These are phyloP conservation scores for Colletotrichum neosansevieriae DNA, from an alignment of 2,329 filamentous ascomycete genomes.

Conservation along the genomic window DNA sequence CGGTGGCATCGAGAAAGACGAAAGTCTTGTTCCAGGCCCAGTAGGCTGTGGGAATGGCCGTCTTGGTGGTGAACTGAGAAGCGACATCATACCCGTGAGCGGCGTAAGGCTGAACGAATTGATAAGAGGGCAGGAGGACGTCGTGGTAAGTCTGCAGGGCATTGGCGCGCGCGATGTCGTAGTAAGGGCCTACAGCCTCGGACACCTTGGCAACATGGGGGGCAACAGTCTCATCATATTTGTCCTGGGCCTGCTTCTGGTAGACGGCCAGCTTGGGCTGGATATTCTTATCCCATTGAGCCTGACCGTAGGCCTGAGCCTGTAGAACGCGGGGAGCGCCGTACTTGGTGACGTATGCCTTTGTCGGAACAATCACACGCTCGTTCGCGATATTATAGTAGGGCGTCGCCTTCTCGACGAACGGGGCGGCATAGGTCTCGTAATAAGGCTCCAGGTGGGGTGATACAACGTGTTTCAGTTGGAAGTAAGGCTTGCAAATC, in stretches of 20 bases:
- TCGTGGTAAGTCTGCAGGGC: conserved; percentile 77
- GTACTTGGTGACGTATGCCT: conserved; percentile 76
- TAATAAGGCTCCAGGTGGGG: conserved; percentile 91
- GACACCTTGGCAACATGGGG: conserved; percentile 78
- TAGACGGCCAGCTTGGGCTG: conserved; percentile 79
- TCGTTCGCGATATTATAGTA: conserved; percentile 76
- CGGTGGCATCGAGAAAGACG: conserved; percentile 77
- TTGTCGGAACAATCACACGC: conserved; percentile 76
- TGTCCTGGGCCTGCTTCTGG: conserved; percentile 68
- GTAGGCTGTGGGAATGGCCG: conserved; percentile 77
- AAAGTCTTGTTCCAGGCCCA: conserved; percentile 78
- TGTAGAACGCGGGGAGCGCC: conserved; percentile 79
- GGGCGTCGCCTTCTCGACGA: conserved; percentile 80
- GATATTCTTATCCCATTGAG: conserved; percentile 83
- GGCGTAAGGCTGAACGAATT: conserved; percentile 79
- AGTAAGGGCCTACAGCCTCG: conserved; percentile 76
- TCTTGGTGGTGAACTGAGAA: conserved; percentile 75
- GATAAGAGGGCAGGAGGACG: conserved; percentile 81
- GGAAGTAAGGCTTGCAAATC: conserved; percentile 87
- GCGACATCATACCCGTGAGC: conserved; percentile 75
- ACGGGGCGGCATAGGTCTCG: conserved; percentile 83
- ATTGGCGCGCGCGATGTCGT: conserved; percentile 72
- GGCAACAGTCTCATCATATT: conserved; percentile 79
- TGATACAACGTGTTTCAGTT: conserved; percentile 70
- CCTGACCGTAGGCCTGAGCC: conserved; percentile 72